phyloP scores from a whole-genome alignment of 2,329 filamentous ascomycete species.

The Aspergillus fijiensis region DNA sequence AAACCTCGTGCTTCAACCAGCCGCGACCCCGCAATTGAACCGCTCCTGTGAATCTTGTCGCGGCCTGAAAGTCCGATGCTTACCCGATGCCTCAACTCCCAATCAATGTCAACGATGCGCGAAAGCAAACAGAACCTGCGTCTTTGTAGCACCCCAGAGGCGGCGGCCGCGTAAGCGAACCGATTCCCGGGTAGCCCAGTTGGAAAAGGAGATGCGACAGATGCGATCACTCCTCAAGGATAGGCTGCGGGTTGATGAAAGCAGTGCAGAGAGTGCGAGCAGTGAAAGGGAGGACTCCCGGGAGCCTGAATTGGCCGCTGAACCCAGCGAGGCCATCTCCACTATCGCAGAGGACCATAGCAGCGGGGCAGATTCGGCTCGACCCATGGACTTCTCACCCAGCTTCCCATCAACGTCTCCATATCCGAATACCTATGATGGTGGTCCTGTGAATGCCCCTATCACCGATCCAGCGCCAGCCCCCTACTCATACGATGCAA shows the following conservation, averaged over 20 bases:
- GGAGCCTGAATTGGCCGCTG: slow-evolving; percentile 24
- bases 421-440: slow-evolving; percentile 21
- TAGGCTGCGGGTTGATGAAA: slow-evolving; percentile 29
- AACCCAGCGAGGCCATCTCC: slow-evolving; percentile 20
- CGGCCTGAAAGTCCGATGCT: slow-evolving; percentile 38
- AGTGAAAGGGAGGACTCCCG: slow-evolving; percentile 27
- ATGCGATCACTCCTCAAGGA: slow-evolving; percentile 39
- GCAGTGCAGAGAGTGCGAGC: slow-evolving; percentile 26
- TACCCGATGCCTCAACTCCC: slow-evolving; percentile 31
- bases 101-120: slow-evolving; percentile 39
- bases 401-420: slow-evolving; percentile 20
- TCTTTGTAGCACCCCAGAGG: slow-evolving; percentile 39
- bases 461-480: slow-evolving; percentile 21
- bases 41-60: slow-evolving; percentile 40
- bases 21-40: slow-evolving; percentile 33
- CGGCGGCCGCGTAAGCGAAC: slow-evolving; percentile 39
- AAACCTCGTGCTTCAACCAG: slow-evolving; percentile 17
- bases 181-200: slow-evolving; percentile 37
- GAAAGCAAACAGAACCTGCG: slow-evolving; percentile 34
- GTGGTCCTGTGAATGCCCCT: slow-evolving; percentile 20
- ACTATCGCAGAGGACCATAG: slow-evolving; percentile 23
- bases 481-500: slow-evolving; percentile 21
- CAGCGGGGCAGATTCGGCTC: slow-evolving; percentile 22
- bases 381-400: slow-evolving; percentile 28
- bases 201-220: slow-evolving; percentile 39